Evolutionary conservation across 768 basidiomycete species (phyloP), one percentile per base, ranked within the genome.

Genomic region (Termitomyces titanicus): DNA sequence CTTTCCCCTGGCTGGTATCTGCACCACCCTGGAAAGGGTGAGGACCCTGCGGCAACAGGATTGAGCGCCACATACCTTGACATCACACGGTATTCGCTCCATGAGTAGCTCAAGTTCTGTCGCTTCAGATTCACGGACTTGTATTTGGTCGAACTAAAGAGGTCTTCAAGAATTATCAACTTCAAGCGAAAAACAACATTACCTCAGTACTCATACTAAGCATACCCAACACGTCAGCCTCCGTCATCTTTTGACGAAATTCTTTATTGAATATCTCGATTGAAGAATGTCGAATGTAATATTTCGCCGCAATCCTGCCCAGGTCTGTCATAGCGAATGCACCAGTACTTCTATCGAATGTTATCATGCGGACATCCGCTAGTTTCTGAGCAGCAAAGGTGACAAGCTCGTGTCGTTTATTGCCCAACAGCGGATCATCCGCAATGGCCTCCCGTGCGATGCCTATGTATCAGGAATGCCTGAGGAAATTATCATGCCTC

Each of bases 261-360:
- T 80, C 70, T 58, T 80, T 70, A 69, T 89, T 91, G 77, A 96
- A 98, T 6, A 90, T 82, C 68, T 92, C 92, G 34, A 98, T 86
- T 4, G 92, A 94, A 42, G 82, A 73, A 67, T 92, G 74, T 18
- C 89, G 83, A 65, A 99, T 89, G 70, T 98, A 99, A 70, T 97
- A 99, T 70, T 90, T 95, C 4, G 96, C 93, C 0, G 97, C 94
- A 63, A 98, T 95, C 60, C 94, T 78, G n/a, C 97, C 97, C 2
- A 96, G 71, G 60, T 97, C 95, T n/a, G 89, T 92, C 61, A 88
- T 83, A 2, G 78, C 72, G 54, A 97, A 86, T 2, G 78, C 71
- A 12, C 81, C 83, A 5, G 74, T 78, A 0, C 67, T 67, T 34
- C 72, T 67, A 63, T 94, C 86, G 63, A 86, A 90, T 43, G 81